Base-by-base conservation (phyloP, 2,329 filamentous ascomycete genomes). In the Claviceps pazoutovae region DNA sequence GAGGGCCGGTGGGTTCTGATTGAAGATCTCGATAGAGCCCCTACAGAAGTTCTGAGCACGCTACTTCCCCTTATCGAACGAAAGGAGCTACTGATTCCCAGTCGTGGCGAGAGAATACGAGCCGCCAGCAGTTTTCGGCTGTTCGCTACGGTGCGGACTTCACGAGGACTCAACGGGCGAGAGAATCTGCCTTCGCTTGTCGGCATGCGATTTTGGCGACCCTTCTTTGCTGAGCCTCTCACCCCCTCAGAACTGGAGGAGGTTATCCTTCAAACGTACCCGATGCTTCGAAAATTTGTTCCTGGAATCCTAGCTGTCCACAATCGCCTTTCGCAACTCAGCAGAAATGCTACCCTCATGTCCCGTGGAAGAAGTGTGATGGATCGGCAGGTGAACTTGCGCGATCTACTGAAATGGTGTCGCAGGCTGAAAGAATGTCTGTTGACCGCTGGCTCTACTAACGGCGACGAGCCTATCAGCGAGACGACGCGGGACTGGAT, bases 1-100 rank as follows among this genome's bases (percentile, higher is more conserved):
- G 91, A 98, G 71, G 94, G 93, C 16, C 79, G 91, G 61, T 98
- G 93, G 94, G 86, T 98, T 6, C 74, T 98, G 57, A 94, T 99
- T 54, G 94, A 99, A 67, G 94, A 99, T 66, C 75, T 99, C 42
- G 90, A 98, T 64, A 83, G 91, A 56, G 93, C 93, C 11, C 93
- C 94, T 4, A 91, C 88, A 57, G 93, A 98, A 67, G 87, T 98
- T 47, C 82, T 98, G 66, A 95, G 91, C 64, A 89, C 90, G 14
- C 78, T 99, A 30, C 74, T 98, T 26, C 93, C 94, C 9, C 75
- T 98, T 8, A 90, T 98, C 54, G 93, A 98, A 68, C 82, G 86
- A 54, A 83, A 88, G n/a, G 88, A 96, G 64, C 77, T 98, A 14
- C 74, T 94, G 4, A 89, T 98, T 34, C 88, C 93, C 0, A 94